These are phyloP conservation scores for Alternaria novae-zelandiae DNA, from an alignment of 2,329 filamentous ascomycete genomes.

Conservation along the genomic window DNA sequence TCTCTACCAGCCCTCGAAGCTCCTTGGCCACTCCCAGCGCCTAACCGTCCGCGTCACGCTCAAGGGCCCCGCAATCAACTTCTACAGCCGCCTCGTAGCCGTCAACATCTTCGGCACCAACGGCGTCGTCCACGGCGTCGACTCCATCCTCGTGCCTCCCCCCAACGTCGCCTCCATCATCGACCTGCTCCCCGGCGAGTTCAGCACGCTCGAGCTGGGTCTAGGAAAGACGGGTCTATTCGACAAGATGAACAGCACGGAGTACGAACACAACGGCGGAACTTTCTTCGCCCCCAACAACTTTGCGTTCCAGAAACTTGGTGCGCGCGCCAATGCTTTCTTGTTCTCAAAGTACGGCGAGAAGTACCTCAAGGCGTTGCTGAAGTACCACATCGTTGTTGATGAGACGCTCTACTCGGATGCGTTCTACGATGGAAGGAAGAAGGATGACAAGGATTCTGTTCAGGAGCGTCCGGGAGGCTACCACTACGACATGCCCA, in stretches of 20 bases:
- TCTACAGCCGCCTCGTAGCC: constrained; percentile 73
- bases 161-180: constrained; percentile 70
- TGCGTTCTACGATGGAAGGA: constrained; percentile 68
- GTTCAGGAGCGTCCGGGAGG: constrained; percentile 47
- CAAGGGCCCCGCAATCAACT: constrained; percentile 75
- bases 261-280: constrained; percentile 62
- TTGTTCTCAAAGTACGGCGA: constrained; percentile 78
- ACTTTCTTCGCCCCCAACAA: constrained; percentile 86
- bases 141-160: constrained; percentile 78
- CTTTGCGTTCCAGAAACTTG: constrained; percentile 77
- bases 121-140: constrained; percentile 79
- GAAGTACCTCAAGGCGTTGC: constrained; percentile 77
- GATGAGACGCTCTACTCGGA: constrained; percentile 84
- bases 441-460: constrained; percentile 30
- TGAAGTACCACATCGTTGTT: constrained; percentile 79
- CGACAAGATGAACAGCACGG: constrained; percentile 61
- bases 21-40: constrained; percentile 65
- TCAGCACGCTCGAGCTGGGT: constrained; percentile 79
- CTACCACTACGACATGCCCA: constrained; percentile 74
- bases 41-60: constrained; percentile 70
- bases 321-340: constrained; percentile 77
- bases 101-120: constrained; percentile 77
- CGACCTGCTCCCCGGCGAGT: constrained; percentile 68
- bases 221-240: constrained; percentile 76
- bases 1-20: constrained; percentile 50